Percentiles rank a stretch among this genome's conserved stretches.
These are phyloP conservation scores for Solanum chiquidenum DNA, from an alignment of 257 asterid genomes.

Conservation along the genomic window DNA sequence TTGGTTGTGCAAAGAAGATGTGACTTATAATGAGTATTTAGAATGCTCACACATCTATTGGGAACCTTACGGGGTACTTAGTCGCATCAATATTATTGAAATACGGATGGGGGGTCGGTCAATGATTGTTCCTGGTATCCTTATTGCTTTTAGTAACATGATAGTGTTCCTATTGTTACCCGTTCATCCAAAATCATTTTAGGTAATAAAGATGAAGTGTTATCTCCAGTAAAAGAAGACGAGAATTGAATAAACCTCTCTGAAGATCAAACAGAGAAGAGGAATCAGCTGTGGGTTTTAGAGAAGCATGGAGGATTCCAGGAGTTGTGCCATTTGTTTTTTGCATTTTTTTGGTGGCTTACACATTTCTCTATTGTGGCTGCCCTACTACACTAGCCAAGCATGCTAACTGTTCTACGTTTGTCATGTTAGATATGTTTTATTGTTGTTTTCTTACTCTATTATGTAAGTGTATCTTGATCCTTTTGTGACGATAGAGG, in stretches of 20 bases:
- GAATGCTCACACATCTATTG: slow-evolving; percentile 93
- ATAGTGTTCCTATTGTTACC: slow-evolving; percentile 56
- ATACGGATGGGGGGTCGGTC: slow-evolving; percentile 98
- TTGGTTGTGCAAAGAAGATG: slow-evolving; percentile 91
- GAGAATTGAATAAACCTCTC: slow-evolving; percentile 40
- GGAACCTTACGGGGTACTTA: slow-evolving; percentile 63
- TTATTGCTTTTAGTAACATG: slow-evolving; percentile 44
- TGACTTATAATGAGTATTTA: slow-evolving; percentile 96
- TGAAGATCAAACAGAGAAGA: slow-evolving; percentile 6
- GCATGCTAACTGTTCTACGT: slow-evolving; percentile 9
- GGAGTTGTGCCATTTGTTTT: slow-evolving; percentile 86
- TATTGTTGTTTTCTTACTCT: too few species aligned
- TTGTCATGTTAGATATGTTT: background rate
- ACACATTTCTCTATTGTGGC: slow-evolving; percentile 82
- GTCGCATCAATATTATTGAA: slow-evolving; percentile 70
- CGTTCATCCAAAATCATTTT: slow-evolving; percentile 59
- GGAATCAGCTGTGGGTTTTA: slow-evolving; percentile 59
- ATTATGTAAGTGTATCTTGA: too few species aligned
- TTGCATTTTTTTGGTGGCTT: slow-evolving; percentile 91
- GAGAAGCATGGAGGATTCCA: slow-evolving; percentile 76
- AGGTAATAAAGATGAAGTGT: slow-evolving; percentile 26
- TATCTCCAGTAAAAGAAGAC: slow-evolving; percentile 29
- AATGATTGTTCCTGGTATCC: slow-evolving; percentile 60
- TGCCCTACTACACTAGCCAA: slow-evolving; percentile 84
- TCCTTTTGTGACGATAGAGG: slow-evolving; percentile 28